Percentiles rank a stretch among this genome's conserved stretches.
Conservation (phyloP, 2,329 filamentous ascomycete genomes). For the Zymoseptoria passerinii region DNA sequence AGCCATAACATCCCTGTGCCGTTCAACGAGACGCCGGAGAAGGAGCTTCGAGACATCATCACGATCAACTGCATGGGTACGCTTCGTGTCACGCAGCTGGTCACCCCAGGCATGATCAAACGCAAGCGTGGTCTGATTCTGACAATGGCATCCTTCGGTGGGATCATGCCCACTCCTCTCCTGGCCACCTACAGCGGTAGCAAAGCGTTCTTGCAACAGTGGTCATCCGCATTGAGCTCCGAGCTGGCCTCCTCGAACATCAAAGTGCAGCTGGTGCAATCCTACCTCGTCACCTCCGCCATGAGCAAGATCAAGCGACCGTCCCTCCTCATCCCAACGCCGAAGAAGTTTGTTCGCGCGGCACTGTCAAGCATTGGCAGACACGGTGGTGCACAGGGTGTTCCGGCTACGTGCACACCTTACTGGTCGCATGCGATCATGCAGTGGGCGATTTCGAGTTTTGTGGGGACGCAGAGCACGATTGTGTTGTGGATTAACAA, state of each 20-base stretch:
- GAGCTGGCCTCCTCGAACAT: conserved; percentile 76
- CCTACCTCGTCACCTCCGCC: conserved; percentile 86
- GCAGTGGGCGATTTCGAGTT: conserved; percentile 66
- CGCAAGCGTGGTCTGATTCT: conserved; percentile 82
- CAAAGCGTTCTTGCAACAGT: conserved; percentile 97
- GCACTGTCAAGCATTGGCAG: conserved; percentile 73
- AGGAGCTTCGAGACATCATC: conserved; percentile 83
- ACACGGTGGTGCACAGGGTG: conserved; percentile 66
- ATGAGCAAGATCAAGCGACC: conserved; percentile 93
- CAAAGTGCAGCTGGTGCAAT: conserved; percentile 83
- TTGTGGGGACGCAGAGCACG: conserved; percentile 50
- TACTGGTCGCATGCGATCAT: conserved; percentile 88
- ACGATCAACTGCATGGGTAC: conserved; percentile 93
- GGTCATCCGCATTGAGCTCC: conserved; percentile 76
- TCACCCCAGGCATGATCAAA: conserved; percentile 75
- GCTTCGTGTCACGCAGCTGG: conserved; percentile 73
- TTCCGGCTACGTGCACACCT: conserved; percentile 78
- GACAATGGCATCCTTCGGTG: conserved; percentile 95
- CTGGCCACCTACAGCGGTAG: conserved; percentile 94
- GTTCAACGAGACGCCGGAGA: conserved; percentile 68
- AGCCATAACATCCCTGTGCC: conserved; percentile 88
- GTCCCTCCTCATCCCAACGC: conserved; percentile 68
- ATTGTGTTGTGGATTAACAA: conserved; percentile 54
- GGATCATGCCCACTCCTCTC: conserved; percentile 82
- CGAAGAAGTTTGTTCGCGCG: conserved; percentile 71